Evolutionary conservation across 495 filamentous ascomycete species (phyloP).

Genomic region (Oidiodendron maius): DNA sequence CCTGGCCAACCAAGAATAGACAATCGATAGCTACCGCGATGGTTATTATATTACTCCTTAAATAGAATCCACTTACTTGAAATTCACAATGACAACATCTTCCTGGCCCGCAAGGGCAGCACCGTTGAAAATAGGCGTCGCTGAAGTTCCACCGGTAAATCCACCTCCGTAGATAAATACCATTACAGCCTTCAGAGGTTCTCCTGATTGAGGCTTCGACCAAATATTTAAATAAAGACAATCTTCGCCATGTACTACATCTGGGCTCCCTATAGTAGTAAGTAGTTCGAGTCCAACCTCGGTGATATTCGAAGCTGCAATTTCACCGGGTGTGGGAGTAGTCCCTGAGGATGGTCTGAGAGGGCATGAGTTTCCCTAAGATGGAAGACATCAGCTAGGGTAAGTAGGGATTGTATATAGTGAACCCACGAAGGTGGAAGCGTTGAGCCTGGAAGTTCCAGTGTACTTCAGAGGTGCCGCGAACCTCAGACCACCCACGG

Average conservation of each 20-base stretch:
- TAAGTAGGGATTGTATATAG: too few relatives aligned
- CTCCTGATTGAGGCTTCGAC: slow-evolving; percentile 29
- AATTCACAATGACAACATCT: slow-evolving; percentile 51
- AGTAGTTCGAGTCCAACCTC: slow-evolving; percentile 8
- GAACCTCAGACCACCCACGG: slow-evolving; percentile 40
- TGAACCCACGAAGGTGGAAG: slow-evolving; percentile 22
- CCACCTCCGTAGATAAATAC: slow-evolving; percentile 37
- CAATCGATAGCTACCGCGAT: slow-evolving; percentile 5
- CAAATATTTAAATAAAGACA: slow-evolving; percentile 51
- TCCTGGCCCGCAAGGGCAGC: slow-evolving; percentile 37
- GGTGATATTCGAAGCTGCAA: slow-evolving; percentile 12
- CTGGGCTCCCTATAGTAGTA: neutral
- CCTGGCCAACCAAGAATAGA: slow-evolving; percentile 5
- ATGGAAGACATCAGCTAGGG: too few relatives aligned
- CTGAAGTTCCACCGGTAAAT: slow-evolving; percentile 28
- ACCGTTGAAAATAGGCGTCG: slow-evolving; percentile 31
- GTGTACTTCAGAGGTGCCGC: slow-evolving; percentile 28
- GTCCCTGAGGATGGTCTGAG: too few relatives aligned
- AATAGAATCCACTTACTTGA: too few relatives aligned
- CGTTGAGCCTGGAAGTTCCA: slow-evolving; percentile 13
- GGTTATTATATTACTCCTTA: too few relatives aligned
- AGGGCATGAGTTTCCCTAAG: too few relatives aligned
- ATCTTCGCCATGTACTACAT: slow-evolving; percentile 37
- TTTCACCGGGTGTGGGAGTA: too few relatives aligned
- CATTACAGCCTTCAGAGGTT: slow-evolving; percentile 30